Percentiles rank a stretch among this genome's conserved stretches.
phyloP scores from a whole-genome alignment of 208 protist species.

The Wallacemonas sp. region DNA sequence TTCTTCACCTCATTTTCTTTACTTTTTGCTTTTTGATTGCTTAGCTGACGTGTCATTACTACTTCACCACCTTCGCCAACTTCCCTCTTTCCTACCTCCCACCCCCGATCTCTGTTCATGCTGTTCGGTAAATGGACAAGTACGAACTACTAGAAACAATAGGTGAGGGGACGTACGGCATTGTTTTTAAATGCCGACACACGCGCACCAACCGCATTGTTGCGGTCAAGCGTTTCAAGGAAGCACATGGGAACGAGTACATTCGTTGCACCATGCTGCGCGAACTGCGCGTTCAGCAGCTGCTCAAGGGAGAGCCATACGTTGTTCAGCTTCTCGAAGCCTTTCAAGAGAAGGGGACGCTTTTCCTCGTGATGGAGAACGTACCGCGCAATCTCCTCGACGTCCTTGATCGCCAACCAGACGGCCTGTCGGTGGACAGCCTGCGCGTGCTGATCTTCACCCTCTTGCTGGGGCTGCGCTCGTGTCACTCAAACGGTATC shows the following conservation, averaged over 20 bases:
- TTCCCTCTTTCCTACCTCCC: slow-evolving; percentile 11
- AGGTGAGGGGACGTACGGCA: slow-evolving; percentile 95
- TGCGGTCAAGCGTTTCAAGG: slow-evolving; percentile 96
- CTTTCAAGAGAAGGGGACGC: slow-evolving; percentile 80
- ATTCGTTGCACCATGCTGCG: slow-evolving; percentile 89
- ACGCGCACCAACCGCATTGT: slow-evolving; percentile 80
- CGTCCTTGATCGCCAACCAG: slow-evolving; percentile 61
- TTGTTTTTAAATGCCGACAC: slow-evolving; percentile 92
- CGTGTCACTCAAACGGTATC: slow-evolving; percentile 90
- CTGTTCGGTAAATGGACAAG: slow-evolving; percentile 57
- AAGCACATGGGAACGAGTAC: slow-evolving; percentile 85
- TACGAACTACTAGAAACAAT: slow-evolving; percentile 78
- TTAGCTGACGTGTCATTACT: too few species aligned
- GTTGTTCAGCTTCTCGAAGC: slow-evolving; percentile 91
- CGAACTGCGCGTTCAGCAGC: slow-evolving; percentile 91
- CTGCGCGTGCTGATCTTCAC: slow-evolving; percentile 85
- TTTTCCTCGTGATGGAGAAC: slow-evolving; percentile 97
- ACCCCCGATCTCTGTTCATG: too few species aligned
- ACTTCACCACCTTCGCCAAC: too few species aligned
- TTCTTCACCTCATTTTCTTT: too few species aligned
- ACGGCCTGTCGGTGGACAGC: slow-evolving; percentile 53
- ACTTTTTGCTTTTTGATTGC: too few species aligned
- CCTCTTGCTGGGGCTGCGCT: slow-evolving; percentile 85
- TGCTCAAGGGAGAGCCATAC: slow-evolving; percentile 87
- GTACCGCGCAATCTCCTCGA: slow-evolving; percentile 89